Percentiles rank a stretch among this genome's conserved stretches.
Conservation (phyloP, 352 stramenopile species). For the Albugo candida region DNA sequence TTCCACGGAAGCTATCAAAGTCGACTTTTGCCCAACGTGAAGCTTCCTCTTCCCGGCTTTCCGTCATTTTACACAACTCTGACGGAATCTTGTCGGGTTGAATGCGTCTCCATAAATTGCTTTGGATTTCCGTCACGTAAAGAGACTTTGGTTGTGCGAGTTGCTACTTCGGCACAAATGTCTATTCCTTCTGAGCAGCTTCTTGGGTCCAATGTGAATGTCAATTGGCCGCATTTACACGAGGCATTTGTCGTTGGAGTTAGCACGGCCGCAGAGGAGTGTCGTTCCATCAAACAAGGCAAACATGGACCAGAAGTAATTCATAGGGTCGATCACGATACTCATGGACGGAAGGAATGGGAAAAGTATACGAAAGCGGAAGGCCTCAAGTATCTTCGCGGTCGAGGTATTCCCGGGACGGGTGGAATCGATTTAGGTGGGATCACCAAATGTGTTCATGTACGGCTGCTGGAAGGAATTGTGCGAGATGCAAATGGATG, state of each 20-base stretch:
- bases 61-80: conserved; percentile 48
- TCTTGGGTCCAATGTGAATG: conserved; percentile 65
- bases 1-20: conserved; percentile 37
- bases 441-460: conserved; percentile 46
- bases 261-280: conserved; percentile 37
- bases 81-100: conserved; percentile 30
- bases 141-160: conserved; percentile 45
- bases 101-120: conserved; percentile 81
- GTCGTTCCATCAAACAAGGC: conserved; percentile 9
- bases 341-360: conserved; percentile 43
- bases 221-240: conserved; percentile 98
- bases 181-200: conserved; percentile 16
- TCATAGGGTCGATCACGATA: conserved; percentile 11
- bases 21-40: conserved; percentile 46
- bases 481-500: conserved; percentile 89
- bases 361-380: conserved; percentile 44
- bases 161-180: conserved; percentile 11
- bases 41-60: conserved; percentile 53
- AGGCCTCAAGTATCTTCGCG: conserved; percentile 45
- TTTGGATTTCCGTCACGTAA: conserved; percentile 84
- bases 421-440: conserved; percentile 86
- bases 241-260: conserved; percentile 82
- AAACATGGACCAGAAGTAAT: background rate
- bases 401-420: conserved; percentile 60
- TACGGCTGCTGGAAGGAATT: conserved; percentile 85